A percentile compares a stretch with the other conserved stretches of the same genome.
phyloP scores from a whole-genome alignment of 805 yeast species.

The Zygosaccharomyces bisporus region DNA sequence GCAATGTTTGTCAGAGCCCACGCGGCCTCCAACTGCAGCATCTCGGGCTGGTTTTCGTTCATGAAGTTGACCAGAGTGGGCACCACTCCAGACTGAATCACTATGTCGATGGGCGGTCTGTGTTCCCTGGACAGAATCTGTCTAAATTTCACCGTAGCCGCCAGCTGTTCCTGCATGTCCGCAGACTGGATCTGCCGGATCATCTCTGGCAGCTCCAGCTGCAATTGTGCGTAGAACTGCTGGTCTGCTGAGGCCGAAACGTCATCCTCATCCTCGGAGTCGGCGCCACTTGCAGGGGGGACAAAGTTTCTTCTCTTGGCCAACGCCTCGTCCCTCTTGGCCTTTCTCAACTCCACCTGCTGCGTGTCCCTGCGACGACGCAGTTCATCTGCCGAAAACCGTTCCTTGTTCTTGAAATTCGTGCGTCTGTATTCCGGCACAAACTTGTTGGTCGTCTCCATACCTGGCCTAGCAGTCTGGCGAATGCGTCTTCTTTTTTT shows the following conservation, averaged over 20 bases:
- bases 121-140: constrained; percentile 90
- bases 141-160: constrained; percentile 89
- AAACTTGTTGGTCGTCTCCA: constrained; percentile 60
- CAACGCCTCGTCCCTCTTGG: constrained; percentile 90
- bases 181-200: constrained; percentile 71
- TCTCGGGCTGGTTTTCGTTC: constrained; percentile 70
- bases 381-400: constrained; percentile 91
- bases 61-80: constrained; percentile 86
- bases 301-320: constrained; percentile 86
- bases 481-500: not conserved
- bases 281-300: constrained; percentile 45
- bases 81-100: constrained; percentile 89
- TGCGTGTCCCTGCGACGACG: constrained; percentile 97
- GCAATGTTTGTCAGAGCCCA: constrained; percentile 99
- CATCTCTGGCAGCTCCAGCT: constrained; percentile 78
- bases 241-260: constrained; percentile 37
- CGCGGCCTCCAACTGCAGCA: constrained; percentile 95
- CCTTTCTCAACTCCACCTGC: constrained; percentile 94
- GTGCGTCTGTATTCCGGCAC: constrained; percentile 98
- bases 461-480: not conserved
- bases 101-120: constrained; percentile 93
- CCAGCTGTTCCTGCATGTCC: constrained; percentile 75
- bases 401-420: constrained; percentile 88
- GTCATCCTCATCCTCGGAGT: constrained; percentile 50
- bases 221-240: constrained; percentile 46